phyloP scores from a whole-genome alignment of 257 asterid genomes.

The Ajuga chamaepitys region DNA sequence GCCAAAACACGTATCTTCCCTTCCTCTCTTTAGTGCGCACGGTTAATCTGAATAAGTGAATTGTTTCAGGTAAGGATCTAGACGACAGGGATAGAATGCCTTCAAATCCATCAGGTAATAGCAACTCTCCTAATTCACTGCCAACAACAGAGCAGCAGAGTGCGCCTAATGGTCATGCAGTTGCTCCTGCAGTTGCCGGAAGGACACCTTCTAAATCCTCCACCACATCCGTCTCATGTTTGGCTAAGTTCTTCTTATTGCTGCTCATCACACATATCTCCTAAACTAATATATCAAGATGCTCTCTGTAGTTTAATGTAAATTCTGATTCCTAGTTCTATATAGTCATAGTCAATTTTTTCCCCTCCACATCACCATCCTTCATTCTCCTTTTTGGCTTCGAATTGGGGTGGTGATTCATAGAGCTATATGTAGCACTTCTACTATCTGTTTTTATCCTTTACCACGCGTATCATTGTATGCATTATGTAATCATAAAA shows the following conservation, averaged over 20 bases:
- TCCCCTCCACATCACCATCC: neutral
- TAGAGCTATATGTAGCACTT: constrained; percentile 14
- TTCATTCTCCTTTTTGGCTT: constrained; percentile 13
- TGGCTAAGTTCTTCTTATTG: constrained; percentile 28
- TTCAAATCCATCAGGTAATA: constrained; percentile 36
- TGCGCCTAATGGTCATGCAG: constrained; percentile 45
- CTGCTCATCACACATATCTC: constrained; percentile 30
- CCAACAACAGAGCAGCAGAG: constrained; percentile 69
- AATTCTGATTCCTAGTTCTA: constrained; percentile 25
- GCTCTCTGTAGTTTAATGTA: constrained; percentile 25
- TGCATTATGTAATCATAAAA: constrained; percentile 13
- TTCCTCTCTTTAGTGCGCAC: neutral
- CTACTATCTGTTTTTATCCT: neutral
- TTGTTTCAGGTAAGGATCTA: constrained; percentile 51
- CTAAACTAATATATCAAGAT: constrained; percentile 1
- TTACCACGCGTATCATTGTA: constrained; percentile 7
- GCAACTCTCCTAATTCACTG: constrained; percentile 51
- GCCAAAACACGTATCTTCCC: too few relatives aligned
- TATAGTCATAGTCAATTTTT: constrained; percentile 10
- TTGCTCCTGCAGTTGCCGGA: constrained; percentile 67
- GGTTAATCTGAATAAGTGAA: constrained; percentile 8
- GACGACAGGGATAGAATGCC: constrained; percentile 30
- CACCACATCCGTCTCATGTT: constrained; percentile 18
- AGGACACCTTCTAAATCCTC: constrained; percentile 55
- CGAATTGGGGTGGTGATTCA: constrained; percentile 22